A percentile compares a stretch with the other conserved stretches of the same genome.
These are phyloP conservation scores for Filosporella fistucella DNA, from an alignment of 495 filamentous ascomycete genomes.

Conservation along the genomic window DNA sequence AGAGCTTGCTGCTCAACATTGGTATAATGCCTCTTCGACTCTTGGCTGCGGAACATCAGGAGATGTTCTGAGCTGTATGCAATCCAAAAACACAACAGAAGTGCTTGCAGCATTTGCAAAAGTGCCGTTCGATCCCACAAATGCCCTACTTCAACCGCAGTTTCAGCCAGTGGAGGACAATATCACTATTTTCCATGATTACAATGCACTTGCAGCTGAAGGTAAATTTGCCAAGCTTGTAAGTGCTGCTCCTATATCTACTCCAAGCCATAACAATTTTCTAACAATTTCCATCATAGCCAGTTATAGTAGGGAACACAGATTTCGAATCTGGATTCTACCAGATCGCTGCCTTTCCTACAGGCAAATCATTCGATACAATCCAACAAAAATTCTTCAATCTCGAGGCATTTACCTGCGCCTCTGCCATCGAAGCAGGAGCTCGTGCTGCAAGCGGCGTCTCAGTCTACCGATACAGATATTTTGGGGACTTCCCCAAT, in stretches of 20 bases:
- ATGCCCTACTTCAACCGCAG: no score
- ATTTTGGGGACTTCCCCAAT: conserved; percentile 42
- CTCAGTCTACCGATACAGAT: conserved; percentile 45
- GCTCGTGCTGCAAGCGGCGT: conserved; percentile 26
- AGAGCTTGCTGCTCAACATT: conserved; percentile 24
- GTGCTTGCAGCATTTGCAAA: conserved; percentile 30
- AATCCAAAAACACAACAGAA: conserved; percentile 25
- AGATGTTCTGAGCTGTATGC: conserved; percentile 41
- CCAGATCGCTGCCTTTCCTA: not conserved
- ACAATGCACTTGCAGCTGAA: conserved; percentile 22
- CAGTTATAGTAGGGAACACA: conserved; percentile 37
- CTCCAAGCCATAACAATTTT: conserved; percentile 20
- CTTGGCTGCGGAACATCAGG: conserved; percentile 34
- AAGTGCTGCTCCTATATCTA: not conserved
- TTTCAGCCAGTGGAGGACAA: conserved; percentile 43
- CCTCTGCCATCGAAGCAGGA: conserved; percentile 26
- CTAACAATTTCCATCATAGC: conserved; percentile 16
- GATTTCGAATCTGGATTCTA: conserved; percentile 41
- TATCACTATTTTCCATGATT: conserved; percentile 39
- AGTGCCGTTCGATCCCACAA: conserved; percentile 22
- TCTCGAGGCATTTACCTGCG: conserved; percentile 38
- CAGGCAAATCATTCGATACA: conserved; percentile 20
- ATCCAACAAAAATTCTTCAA: conserved; percentile 28
- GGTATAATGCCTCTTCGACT: conserved; percentile 32
- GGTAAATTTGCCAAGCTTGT: conserved; percentile 23